These are phyloP conservation scores for Polyplosphaeria fusca DNA, from an alignment of 495 filamentous ascomycete genomes.

Conservation along the genomic window DNA sequence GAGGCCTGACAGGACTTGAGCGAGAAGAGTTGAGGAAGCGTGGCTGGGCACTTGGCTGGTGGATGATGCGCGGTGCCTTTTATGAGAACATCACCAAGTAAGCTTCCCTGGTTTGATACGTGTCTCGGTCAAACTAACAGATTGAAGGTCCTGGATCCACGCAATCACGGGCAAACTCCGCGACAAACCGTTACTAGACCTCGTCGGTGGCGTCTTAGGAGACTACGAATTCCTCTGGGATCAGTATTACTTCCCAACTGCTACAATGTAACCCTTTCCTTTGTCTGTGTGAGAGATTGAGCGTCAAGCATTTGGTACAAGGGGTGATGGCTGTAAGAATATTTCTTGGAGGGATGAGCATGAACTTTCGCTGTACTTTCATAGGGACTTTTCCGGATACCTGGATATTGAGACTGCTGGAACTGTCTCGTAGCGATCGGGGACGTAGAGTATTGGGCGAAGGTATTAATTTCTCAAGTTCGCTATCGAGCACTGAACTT, in stretches of 20 bases:
- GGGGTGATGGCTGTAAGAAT: constrained; percentile 17
- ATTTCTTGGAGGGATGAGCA: constrained; percentile 11
- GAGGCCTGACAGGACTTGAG: constrained; percentile 77
- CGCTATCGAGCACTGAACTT: too few relatives aligned
- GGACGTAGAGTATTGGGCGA: too few relatives aligned
- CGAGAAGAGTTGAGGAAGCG: constrained; percentile 80
- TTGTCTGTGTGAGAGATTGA: not conserved
- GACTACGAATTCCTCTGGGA: constrained; percentile 99
- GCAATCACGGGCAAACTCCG: constrained; percentile 64
- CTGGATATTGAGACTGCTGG: constrained; percentile 13
- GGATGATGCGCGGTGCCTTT: constrained; percentile 90
- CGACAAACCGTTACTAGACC: constrained; percentile 69
- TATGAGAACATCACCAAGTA: constrained; percentile 91
- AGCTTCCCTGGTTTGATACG: constrained; percentile 16
- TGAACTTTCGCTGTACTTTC: constrained; percentile 7
- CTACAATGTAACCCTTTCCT: constrained; percentile 53
- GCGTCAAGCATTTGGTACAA: not conserved
- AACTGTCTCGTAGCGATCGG: not conserved
- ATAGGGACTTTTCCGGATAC: not conserved
- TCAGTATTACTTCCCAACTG: constrained; percentile 86
- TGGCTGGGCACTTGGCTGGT: constrained; percentile 90
- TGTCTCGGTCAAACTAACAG: constrained; percentile 37
- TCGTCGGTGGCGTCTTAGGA: constrained; percentile 79
- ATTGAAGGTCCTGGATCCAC: constrained; percentile 56
- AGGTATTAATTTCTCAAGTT: too few relatives aligned